Evolutionary conservation across 768 basidiomycete species (phyloP).

Genomic region (Rhizopogon vinicolor): DNA sequence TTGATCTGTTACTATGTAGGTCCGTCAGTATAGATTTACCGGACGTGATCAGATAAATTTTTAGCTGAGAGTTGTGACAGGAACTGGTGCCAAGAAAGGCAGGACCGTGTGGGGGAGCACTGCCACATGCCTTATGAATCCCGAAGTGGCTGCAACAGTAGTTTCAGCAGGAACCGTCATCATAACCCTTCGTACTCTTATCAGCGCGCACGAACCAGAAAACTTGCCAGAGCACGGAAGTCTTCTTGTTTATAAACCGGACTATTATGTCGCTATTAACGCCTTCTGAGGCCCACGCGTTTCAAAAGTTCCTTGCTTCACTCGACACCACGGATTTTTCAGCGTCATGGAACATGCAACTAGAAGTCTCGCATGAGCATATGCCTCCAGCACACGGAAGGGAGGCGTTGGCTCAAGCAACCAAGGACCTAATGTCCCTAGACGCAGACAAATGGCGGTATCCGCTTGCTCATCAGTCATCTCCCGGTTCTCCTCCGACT

Average conservation of each 20-base stretch:
- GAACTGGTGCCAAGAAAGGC: conserved; percentile 15
- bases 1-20: no score
- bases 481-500: not conserved
- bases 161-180: conserved; percentile 9
- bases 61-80: not conserved
- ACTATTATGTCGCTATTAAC: conserved; percentile 56
- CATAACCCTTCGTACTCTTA: conserved; percentile 2
- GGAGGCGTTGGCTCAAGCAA: conserved; percentile 71
- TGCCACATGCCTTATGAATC: conserved; percentile 24
- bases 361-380: conserved; percentile 35
- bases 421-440: conserved; percentile 79
- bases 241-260: not conserved
- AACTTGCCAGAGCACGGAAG: not conserved
- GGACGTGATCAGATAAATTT: not conserved
- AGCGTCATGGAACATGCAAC: conserved; percentile 45
- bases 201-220: not conserved
- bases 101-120: conserved; percentile 19
- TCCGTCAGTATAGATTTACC: not conserved
- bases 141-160: conserved; percentile 8
- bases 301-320: conserved; percentile 63
- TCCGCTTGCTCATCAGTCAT: conserved; percentile 14
- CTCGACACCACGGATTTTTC: conserved; percentile 41
- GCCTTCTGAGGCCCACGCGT: conserved; percentile 59
- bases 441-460: conserved; percentile 41
- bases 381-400: conserved; percentile 49